phyloP scores from a whole-genome alignment of 371 early-diverging fungal genomes.

The Mortierella polycephala region DNA sequence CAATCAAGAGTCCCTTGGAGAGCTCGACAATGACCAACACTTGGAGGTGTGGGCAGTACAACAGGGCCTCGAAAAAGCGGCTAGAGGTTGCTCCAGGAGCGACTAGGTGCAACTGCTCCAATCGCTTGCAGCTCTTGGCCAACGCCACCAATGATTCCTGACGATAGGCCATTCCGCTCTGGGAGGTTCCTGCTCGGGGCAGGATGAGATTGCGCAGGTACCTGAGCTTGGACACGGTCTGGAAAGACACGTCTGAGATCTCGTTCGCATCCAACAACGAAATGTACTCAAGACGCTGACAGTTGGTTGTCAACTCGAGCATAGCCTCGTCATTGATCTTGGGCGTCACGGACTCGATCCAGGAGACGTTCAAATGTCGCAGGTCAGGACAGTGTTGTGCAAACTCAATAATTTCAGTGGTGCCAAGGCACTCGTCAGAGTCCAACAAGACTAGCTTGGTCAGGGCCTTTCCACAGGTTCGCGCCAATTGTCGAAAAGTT shows the following conservation, averaged over 20 bases:
- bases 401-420: conserved; percentile 45
- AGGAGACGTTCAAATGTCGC: conserved; percentile 49
- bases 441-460: conserved; percentile 51
- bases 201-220: conserved; percentile 51
- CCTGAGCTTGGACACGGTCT: conserved; percentile 40
- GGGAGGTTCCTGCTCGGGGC: conserved; percentile 39
- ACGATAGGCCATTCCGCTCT: conserved; percentile 36
- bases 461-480: conserved; percentile 52
- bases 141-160: conserved; percentile 45
- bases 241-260: conserved; percentile 54
- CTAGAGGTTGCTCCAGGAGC: conserved; percentile 53
- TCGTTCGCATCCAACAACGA: conserved; percentile 50
- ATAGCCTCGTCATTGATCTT: conserved; percentile 49
- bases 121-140: conserved; percentile 48
- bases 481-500: conserved; percentile 45
- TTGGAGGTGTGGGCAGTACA: conserved; percentile 49
- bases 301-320: conserved; percentile 40
- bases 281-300: conserved; percentile 43
- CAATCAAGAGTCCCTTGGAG: conserved; percentile 40
- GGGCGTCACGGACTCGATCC: conserved; percentile 47
- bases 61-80: conserved; percentile 46
- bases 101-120: conserved; percentile 49
- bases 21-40: conserved; percentile 52
- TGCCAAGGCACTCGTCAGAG: conserved; percentile 44
- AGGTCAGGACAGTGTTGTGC: conserved; percentile 44